A percentile compares a stretch with the other conserved stretches of the same genome.
Evolutionary conservation across 371 early-diverging fungal genomes (phyloP).

Genomic region (Chytridium lagenaria): DNA sequence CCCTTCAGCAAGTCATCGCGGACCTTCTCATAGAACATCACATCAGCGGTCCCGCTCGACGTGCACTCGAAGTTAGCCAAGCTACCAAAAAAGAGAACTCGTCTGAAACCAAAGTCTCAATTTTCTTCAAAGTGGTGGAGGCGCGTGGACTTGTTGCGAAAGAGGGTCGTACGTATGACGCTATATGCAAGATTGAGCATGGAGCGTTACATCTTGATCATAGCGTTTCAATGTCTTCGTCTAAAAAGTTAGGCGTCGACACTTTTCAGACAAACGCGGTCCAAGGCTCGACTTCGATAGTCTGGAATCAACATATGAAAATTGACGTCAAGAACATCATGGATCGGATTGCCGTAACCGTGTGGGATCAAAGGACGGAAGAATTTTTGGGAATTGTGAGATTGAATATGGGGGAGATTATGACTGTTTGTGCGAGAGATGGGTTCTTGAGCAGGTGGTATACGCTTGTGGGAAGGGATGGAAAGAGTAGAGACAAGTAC

Average conservation of each 20-base stretch:
- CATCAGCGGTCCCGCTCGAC: slow-evolving; percentile 34
- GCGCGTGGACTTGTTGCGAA: slow-evolving; percentile 46
- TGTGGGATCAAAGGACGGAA: slow-evolving; percentile 52
- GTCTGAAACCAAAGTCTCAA: neutral
- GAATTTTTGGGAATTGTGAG: slow-evolving; percentile 48
- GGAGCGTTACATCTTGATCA: slow-evolving; percentile 38
- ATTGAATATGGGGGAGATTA: slow-evolving; percentile 37
- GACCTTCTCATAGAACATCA: slow-evolving; percentile 47
- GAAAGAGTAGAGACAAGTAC: slow-evolving; percentile 50
- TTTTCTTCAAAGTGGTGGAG: slow-evolving; percentile 48
- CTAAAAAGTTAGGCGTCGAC: slow-evolving; percentile 21
- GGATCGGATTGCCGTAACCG: slow-evolving; percentile 42
- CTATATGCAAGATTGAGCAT: slow-evolving; percentile 48
- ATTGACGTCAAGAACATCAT: slow-evolving; percentile 32
- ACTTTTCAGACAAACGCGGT: slow-evolving; percentile 44
- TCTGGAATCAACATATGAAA: slow-evolving; percentile 54
- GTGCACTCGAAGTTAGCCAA: neutral
- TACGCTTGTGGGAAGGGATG: slow-evolving; percentile 37
- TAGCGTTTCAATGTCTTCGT: slow-evolving; percentile 4
- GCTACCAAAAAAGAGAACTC: neutral
- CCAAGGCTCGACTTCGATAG: slow-evolving; percentile 27
- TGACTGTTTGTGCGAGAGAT: slow-evolving; percentile 33
- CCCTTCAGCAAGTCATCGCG: slow-evolving; percentile 46
- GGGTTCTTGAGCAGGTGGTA: slow-evolving; percentile 42
- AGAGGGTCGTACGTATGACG: slow-evolving; percentile 42